Evolutionary conservation across 176 grass and related monocot species (phyloP), one percentile per base, ranked within the genome.

Genomic region (Aegilops umbellulata): DNA sequence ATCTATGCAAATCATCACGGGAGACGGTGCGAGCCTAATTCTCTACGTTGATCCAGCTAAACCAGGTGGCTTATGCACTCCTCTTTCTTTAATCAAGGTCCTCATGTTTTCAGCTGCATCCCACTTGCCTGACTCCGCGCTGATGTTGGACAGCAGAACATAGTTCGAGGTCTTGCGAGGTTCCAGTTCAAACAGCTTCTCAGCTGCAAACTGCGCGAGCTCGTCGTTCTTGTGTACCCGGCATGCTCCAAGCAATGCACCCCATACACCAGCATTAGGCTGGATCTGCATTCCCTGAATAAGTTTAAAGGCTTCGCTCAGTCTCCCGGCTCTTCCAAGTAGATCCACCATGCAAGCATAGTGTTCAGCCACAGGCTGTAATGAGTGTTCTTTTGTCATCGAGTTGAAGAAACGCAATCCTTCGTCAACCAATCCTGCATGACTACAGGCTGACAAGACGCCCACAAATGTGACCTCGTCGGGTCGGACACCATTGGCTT

Each of bases 321-420:
- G 35, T 69, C 67, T 87, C 73, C 89, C 92, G 22, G 85, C 81
- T 85, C 89, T 82, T 67, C 92, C 87, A 38, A 94, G 89, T 46
- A 94, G 65, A 72, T 94, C 92, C 3, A 64, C 87, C 73, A 91
- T 78, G 51, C 92, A 94, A 53, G 89, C 85, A 51, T 94, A 94
- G 79, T 94, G 92, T 62, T 91, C 92, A n/a, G 92, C 82, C 9
- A 92, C 78, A 31, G 84, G 89, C 53, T 69, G 69, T 42, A 92
- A 23, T 1, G 39, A 89, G 66, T 85, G 76, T 17, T 76, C 22
- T 38, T 81, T 85, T 64, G 36, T 85, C 82, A 94, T 85, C 19
- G 73, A 79, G n/a, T 87, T 32, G 35, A 91, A 92, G 13, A 89
- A 71, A 53, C 74, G 0, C 64, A 92, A 55, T 47, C 92, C 92